phyloP scores from a whole-genome alignment of 192 early-diverging fungal genomes.

The Jimgerdemannia flammicorona region DNA sequence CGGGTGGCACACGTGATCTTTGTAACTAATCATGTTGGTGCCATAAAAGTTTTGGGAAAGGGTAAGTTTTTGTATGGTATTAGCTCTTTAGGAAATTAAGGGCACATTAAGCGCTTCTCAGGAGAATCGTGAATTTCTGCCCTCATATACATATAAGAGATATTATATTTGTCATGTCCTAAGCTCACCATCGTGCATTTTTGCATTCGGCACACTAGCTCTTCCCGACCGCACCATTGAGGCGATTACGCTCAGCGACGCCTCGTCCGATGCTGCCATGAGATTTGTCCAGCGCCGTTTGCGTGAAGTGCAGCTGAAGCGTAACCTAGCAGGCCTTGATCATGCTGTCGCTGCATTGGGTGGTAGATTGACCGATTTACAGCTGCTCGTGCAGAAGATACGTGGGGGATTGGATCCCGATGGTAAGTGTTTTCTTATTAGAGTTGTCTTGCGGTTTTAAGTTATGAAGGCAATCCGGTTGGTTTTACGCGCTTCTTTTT shows the following conservation, averaged over 20 bases:
- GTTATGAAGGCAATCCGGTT: neutral
- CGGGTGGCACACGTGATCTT: constrained; percentile 90
- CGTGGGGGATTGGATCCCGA: constrained; percentile 57
- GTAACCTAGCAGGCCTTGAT: constrained; percentile 13
- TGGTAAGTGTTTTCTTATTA: constrained; percentile 36
- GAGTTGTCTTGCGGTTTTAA: neutral
- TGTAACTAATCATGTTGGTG: constrained; percentile 68
- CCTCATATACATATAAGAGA: neutral
- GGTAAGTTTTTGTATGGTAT: constrained; percentile 32
- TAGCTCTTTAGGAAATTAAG: no score
- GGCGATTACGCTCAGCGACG: constrained; percentile 65
- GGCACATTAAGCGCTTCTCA: no score
- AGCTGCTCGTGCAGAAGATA: constrained; percentile 87
- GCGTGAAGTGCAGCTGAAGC: constrained; percentile 14
- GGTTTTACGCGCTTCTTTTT: no score
- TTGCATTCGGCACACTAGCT: constrained; percentile 26
- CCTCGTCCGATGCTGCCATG: constrained; percentile 56
- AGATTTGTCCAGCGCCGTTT: constrained; percentile 53
- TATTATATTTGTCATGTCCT: neutral
- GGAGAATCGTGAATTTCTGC: neutral
- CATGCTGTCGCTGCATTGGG: constrained; percentile 69
- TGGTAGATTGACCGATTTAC: constrained; percentile 88
- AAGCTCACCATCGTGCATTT: constrained; percentile 3
- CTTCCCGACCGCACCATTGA: constrained; percentile 71
- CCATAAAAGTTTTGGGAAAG: constrained; percentile 64